Evolutionary conservation across 2,329 filamentous ascomycete genomes (phyloP).

Genomic region (Didymosphaeria variabile): DNA sequence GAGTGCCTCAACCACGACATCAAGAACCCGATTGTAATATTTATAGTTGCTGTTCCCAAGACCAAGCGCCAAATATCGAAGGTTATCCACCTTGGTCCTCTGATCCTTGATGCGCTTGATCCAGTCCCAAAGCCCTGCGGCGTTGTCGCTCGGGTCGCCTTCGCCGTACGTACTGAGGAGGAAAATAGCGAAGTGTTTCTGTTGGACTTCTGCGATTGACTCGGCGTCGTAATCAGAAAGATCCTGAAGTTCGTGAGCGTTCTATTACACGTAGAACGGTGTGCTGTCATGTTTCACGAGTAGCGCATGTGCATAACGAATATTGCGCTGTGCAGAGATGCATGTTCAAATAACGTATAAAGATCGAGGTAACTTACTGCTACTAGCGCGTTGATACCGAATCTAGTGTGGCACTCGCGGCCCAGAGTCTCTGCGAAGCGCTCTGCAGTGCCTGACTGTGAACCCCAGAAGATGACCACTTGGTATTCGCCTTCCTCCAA

Average conservation of each 20-base stretch:
- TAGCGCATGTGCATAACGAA: not conserved
- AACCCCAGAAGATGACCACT: constrained; percentile 59
- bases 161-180: constrained; percentile 51
- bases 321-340: not conserved
- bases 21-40: constrained; percentile 55
- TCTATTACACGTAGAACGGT: not conserved
- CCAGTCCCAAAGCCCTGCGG: constrained; percentile 46
- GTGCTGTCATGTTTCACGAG: not conserved
- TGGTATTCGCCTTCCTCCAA: constrained; percentile 49
- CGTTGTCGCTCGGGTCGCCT: constrained; percentile 52
- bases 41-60: constrained; percentile 60
- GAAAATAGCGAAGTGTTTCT: constrained; percentile 45
- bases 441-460: constrained; percentile 59
- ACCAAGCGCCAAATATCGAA: constrained; percentile 55
- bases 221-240: constrained; percentile 59
- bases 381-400: constrained; percentile 52
- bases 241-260: constrained; percentile 36
- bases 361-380: constrained; percentile 29
- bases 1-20: constrained; percentile 45
- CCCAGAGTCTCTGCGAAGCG: constrained; percentile 53
- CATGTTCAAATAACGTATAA: not conserved
- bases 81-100: constrained; percentile 29
- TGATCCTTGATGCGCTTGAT: constrained; percentile 39
- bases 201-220: constrained; percentile 43
- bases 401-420: constrained; percentile 51